Percentiles rank a stretch among this genome's conserved stretches.
phyloP scores from a whole-genome alignment of 495 filamentous ascomycete species.

The Friedmanniomyces simplex region DNA sequence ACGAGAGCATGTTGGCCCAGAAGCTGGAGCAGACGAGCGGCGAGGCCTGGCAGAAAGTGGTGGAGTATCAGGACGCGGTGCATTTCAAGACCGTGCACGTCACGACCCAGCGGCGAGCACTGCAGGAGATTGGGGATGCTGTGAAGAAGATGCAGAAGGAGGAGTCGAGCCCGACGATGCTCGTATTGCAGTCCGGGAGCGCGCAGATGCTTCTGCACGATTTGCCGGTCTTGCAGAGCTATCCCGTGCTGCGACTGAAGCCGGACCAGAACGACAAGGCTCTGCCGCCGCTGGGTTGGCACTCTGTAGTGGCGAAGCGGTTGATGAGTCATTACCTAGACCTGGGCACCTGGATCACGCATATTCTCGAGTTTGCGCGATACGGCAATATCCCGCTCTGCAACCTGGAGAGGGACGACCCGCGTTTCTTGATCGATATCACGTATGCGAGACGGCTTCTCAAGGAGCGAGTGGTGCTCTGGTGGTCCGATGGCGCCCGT shows the following conservation, averaged over 20 bases:
- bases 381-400: conserved; percentile 93
- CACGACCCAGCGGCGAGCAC: conserved; percentile 75
- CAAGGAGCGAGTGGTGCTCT: conserved; percentile 89
- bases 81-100: conserved; percentile 79
- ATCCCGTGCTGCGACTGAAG: conserved; percentile 69
- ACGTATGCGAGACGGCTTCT: conserved; percentile 87
- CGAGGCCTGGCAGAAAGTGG: conserved; percentile 62
- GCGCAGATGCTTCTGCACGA: conserved; percentile 70
- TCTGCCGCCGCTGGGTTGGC: conserved; percentile 88
- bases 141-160: conserved; percentile 83
- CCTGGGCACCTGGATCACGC: conserved; percentile 81
- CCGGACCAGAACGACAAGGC: conserved; percentile 76
- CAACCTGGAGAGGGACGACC: conserved; percentile 90
- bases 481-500: conserved; percentile 80
- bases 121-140: conserved; percentile 72
- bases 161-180: conserved; percentile 63
- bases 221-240: conserved; percentile 71
- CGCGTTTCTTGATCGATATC: conserved; percentile 87
- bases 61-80: conserved; percentile 79
- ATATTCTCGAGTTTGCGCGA: conserved; percentile 72
- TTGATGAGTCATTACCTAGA: conserved; percentile 82
- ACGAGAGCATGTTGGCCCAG: conserved; percentile 59
- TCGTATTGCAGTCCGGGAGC: conserved; percentile 87
- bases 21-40: conserved; percentile 56
- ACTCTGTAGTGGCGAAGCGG: conserved; percentile 74